These are phyloP conservation scores for Colletotrichum horii DNA, from an alignment of 2,329 filamentous ascomycete genomes.

Conservation along the genomic window DNA sequence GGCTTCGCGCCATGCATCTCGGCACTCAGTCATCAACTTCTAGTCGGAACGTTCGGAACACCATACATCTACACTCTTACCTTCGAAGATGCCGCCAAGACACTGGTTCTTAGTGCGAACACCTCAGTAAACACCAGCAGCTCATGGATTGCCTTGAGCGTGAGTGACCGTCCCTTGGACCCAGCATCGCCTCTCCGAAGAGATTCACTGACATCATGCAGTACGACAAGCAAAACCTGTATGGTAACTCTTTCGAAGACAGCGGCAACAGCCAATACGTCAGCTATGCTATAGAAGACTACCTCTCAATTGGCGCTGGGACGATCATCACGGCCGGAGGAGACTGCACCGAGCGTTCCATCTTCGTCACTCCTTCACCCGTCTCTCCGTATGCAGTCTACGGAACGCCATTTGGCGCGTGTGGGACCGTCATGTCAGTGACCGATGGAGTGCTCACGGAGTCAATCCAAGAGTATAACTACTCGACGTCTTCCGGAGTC, in stretches of 20 bases:
- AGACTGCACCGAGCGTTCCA: neutral
- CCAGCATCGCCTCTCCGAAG: neutral
- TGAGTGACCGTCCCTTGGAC: neutral
- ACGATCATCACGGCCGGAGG: neutral
- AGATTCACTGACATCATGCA: neutral
- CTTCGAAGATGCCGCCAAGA: neutral
- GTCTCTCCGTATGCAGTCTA: neutral
- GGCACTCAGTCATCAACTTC: neutral
- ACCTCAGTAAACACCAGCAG: neutral
- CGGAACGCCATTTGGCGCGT: neutral
- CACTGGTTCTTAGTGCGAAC: neutral
- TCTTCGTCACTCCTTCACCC: neutral
- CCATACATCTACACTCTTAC: neutral
- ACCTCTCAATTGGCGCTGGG: neutral
- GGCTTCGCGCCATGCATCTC: neutral
- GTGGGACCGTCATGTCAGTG: slow-evolving; percentile 1
- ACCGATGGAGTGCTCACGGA: neutral
- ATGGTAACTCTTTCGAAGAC: neutral
- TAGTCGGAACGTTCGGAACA: neutral
- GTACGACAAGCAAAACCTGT: neutral
- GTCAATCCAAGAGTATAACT: neutral
- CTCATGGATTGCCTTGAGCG: neutral
- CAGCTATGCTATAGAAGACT: neutral
- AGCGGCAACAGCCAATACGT: neutral
- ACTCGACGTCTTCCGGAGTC: neutral